Evolutionary conservation across 208 protist genomes (phyloP), one percentile per base, ranked within the genome.

Genomic region (Trypanosoma cruzi): DNA sequence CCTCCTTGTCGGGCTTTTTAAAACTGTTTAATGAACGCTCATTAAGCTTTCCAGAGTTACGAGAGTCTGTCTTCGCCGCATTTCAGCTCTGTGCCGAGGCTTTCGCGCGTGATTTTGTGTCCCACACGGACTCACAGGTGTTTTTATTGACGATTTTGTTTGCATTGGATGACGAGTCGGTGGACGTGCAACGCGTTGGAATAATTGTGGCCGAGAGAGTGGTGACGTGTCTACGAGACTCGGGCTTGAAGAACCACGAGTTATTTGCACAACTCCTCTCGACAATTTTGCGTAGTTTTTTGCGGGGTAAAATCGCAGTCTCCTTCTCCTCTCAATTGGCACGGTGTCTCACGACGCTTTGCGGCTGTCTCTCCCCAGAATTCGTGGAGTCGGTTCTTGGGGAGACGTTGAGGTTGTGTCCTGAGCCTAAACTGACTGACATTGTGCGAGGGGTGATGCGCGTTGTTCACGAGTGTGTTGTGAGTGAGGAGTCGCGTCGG

Each of bases 131-230:
- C 31, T 84, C 82, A 20, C 59, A 68, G 42, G 75, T 77, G 0
- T 91, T 96, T 69, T 58, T 92, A 34, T 77, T 79, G 4, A 84
- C 85, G 29, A 84, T 90, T 24, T 70, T 88, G n/a, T 94, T 90
- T 56, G 79, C 86, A 1, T 75, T 96, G 3, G 78, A 79, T 44
- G 79, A 65, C 31, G 80, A 85, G 14, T 64, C 77, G 0, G 60
- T 72, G 7, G 78, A 73, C 60, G 78, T 85, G 34, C 90, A 94
- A 58, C 88, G 85, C 31, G 71, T 77, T 34, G 90, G 90, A 48
- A 80, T 84, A 22, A 77, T 75, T 42, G 75, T 95, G 11, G 71
- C 80, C 11, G 64, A 77, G 1, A 74, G 46, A 36, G 83, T 90
- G 13, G 80, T 78, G 32, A 42, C 73, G 13, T 91, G 75, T 56